Evolutionary conservation across 2,329 filamentous ascomycete species (phyloP).

Genomic region (Chaetomium globosum): DNA sequence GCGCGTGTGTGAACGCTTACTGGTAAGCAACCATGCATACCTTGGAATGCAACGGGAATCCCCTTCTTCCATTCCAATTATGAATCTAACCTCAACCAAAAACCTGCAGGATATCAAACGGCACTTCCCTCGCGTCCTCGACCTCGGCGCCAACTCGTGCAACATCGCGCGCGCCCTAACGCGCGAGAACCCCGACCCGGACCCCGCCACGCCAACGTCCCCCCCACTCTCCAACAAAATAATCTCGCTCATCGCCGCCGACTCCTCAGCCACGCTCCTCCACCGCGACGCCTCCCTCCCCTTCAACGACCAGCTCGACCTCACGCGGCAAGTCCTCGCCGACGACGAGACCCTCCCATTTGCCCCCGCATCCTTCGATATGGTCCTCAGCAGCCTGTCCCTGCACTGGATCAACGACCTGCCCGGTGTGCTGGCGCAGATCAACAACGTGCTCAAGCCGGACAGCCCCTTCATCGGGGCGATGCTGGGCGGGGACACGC

Average conservation of each 20-base stretch:
- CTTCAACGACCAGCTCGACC: conserved; percentile 73
- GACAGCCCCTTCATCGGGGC: conserved; percentile 91
- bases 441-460: conserved; percentile 85
- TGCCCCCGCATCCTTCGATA: conserved; percentile 76
- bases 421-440: conserved; percentile 78
- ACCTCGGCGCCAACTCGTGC: conserved; percentile 93
- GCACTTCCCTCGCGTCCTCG: conserved; percentile 78
- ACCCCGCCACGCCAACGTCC: conserved; percentile 57
- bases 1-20: conserved; percentile 79
- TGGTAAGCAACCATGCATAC: conserved; percentile 55
- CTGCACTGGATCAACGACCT: conserved; percentile 99
- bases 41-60: background rate
- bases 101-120: conserved; percentile 80
- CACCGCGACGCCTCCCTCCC: conserved; percentile 75
- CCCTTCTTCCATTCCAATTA: background rate
- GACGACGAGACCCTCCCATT: conserved; percentile 77
- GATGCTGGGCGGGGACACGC: conserved; percentile 93
- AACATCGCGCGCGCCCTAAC: conserved; percentile 85
- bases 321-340: conserved; percentile 74
- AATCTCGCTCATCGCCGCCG: conserved; percentile 73
- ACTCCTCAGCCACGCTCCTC: conserved; percentile 76
- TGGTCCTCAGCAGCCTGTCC: conserved; percentile 84
- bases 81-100: background rate
- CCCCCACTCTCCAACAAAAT: conserved; percentile 73
- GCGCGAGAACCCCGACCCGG: conserved; percentile 65